phyloP scores from a whole-genome alignment of 208 protist species.

The Acanthamoeba polyphaga region DNA sequence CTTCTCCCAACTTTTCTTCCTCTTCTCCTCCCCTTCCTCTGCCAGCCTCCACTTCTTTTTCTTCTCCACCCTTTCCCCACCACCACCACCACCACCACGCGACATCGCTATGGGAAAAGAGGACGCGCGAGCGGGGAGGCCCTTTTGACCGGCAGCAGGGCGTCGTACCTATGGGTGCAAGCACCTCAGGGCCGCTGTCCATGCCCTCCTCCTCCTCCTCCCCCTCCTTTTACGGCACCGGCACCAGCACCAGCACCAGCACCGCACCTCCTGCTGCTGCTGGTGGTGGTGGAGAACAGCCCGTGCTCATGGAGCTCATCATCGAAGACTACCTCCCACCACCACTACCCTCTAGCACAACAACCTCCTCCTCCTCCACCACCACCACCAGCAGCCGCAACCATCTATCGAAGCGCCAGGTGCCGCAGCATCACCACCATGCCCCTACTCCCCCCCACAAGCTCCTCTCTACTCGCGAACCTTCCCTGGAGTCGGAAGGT shows the following conservation, averaged over 20 bases:
- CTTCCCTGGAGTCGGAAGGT: background rate
- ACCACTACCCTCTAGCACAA: background rate
- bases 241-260: background rate
- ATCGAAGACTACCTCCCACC: conserved; percentile 36
- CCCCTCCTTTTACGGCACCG: no score
- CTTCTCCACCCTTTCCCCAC: background rate
- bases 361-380: no score
- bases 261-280: background rate
- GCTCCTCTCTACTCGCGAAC: background rate
- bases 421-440: background rate
- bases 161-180: no score
- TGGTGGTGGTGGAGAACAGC: background rate
- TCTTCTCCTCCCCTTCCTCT: background rate
- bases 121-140: no score
- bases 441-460: background rate
- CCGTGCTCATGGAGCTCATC: conserved; percentile 41
- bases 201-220: no score
- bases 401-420: background rate
- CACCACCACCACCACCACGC: no score
- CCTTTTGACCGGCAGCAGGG: no score
- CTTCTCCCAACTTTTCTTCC: background rate
- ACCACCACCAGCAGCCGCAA: background rate
- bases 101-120: background rate
- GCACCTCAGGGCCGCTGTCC: no score
- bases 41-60: background rate